These are phyloP conservation scores for Tolypocladium album DNA, from an alignment of 2,329 filamentous ascomycete genomes.

Conservation along the genomic window DNA sequence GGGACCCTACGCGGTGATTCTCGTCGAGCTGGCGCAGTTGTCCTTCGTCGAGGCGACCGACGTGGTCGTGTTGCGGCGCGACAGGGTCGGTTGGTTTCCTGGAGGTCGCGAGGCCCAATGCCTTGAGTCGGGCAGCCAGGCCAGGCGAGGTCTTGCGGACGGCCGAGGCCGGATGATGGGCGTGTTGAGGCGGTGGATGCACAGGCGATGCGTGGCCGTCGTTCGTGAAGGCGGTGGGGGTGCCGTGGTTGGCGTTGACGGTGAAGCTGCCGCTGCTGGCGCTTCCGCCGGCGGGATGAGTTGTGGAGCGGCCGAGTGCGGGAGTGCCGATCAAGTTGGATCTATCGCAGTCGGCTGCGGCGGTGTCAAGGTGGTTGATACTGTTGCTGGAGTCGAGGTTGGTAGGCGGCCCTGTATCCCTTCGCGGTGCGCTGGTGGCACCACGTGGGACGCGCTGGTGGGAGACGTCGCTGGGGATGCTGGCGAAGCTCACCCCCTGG, in stretches of 20 bases:
- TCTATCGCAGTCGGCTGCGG: slow-evolving; percentile 1
- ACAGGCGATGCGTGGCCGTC: slow-evolving; percentile 1
- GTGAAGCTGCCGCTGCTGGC: slow-evolving; percentile 2
- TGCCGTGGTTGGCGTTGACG: background rate
- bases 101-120: slow-evolving; percentile 46
- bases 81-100: slow-evolving; percentile 21
- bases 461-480: slow-evolving; percentile 15
- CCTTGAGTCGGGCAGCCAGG: slow-evolving; percentile 53
- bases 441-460: slow-evolving; percentile 16
- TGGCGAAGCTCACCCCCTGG: slow-evolving; percentile 17
- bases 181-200: slow-evolving; percentile 9
- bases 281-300: slow-evolving; percentile 1
- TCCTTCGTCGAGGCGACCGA: slow-evolving; percentile 60
- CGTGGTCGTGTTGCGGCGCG: slow-evolving; percentile 28
- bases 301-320: slow-evolving; percentile 4
- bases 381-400: slow-evolving; percentile 4
- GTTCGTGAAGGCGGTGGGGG: background rate
- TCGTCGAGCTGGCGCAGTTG: slow-evolving; percentile 61
- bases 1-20: slow-evolving; percentile 48
- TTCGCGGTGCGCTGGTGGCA: slow-evolving; percentile 12
- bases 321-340: slow-evolving; percentile 3
- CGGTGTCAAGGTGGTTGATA: background rate
- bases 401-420: background rate
- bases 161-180: slow-evolving; percentile 16
- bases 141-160: slow-evolving; percentile 52